Evolutionary conservation across 495 filamentous ascomycete genomes (phyloP), one percentile per base, ranked within the genome.

Genomic region (Aspergillus kassunensis): DNA sequence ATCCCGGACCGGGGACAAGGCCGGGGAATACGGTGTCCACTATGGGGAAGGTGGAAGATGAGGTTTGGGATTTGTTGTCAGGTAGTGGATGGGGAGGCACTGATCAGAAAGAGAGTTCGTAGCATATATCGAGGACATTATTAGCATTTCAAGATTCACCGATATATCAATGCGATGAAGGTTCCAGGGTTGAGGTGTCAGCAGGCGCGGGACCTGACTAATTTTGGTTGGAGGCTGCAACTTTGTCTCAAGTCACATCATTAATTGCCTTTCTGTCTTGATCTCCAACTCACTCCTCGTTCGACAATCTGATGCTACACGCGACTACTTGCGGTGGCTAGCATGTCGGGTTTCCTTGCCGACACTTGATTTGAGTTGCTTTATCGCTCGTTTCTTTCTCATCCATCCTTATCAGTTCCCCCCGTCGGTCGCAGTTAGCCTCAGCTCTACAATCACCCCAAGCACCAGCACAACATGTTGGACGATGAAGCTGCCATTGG

Each of bases 1-100:
- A 87, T 64, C 77, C 80, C 4, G 85, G 84, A 0, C 82, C 83
- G 5, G 66, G 58, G 7, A 65, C 62, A 37, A 54, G 66, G 20
- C 63, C 66, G 15, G 80, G 80, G 3, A 75, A 72, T 55, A 77
- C 72, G 24, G 75, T 69, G 13, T 73, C 75, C 58, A 66, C 53
- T 57, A 46, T 30, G 44, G 54, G 1, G 61, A 16, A 9, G 15
- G 21, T 68, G 19, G 66, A 73, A 43, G 63, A 72, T 24, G 79
- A 81, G 54, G 75, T 74, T 23, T 77, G 70, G 59, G 63, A 53
- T 23, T 62, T 76, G 51, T 54, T 84, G 60, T 57, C 57, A 15
- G 50, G 67, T 54, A 60, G 60, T 27, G 67, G 70, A 44, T 80
- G 75, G 73, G 77, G 77, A 56, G 37, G 24, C n/a, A n/a, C n/a